A percentile compares a stretch with the other conserved stretches of the same genome.
Conservation (phyloP, 2,329 filamentous ascomycete genomes). For the Massarina eburnea region DNA sequence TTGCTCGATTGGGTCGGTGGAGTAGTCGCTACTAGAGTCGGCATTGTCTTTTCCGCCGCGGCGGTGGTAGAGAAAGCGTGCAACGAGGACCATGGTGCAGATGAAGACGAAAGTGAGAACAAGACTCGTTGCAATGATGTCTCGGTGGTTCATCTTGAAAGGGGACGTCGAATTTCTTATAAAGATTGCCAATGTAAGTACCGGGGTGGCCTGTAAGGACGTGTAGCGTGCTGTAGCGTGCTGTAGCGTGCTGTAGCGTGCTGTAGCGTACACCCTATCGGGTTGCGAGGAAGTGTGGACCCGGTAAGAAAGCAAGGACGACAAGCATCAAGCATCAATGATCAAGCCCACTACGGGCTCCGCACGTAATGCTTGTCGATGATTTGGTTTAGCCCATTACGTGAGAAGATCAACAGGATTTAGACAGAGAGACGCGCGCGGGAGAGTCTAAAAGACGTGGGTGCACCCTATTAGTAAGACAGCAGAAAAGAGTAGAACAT, state of each 20-base stretch:
- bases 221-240: conserved; percentile 8
- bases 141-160: conserved; percentile 14
- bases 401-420: neutral
- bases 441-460: neutral
- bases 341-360: neutral
- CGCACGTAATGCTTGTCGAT: neutral
- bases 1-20: conserved; percentile 16
- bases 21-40: conserved; percentile 11
- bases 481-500: neutral
- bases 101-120: conserved; percentile 16
- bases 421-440: neutral
- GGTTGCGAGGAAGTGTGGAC: conserved; percentile 28
- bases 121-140: conserved; percentile 19
- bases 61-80: conserved; percentile 29
- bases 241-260: neutral
- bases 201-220: neutral
- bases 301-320: neutral
- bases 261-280: conserved; percentile 22
- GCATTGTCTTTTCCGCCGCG: conserved; percentile 16
- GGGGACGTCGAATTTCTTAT: conserved; percentile 15
- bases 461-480: neutral
- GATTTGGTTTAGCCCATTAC: neutral
- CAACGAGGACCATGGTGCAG: conserved; percentile 30
- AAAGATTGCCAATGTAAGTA: conserved; percentile 15
- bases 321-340: neutral